Conservation (phyloP, 345 rosid genomes). For the Gossypium longicalyx region DNA sequence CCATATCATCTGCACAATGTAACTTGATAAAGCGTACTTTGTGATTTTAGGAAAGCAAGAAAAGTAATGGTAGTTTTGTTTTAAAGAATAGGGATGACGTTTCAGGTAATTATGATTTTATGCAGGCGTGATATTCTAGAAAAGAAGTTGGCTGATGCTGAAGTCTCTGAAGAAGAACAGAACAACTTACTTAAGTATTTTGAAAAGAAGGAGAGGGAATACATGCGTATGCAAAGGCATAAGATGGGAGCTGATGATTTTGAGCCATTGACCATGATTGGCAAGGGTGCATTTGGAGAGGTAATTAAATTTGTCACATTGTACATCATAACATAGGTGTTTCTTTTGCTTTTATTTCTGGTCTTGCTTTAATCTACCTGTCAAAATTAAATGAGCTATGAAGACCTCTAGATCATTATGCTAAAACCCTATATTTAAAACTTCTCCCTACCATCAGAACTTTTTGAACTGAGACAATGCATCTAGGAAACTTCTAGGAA, state of each 20-base stretch:
- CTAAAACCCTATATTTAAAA: neutral
- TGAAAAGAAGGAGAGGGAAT: constrained; percentile 95
- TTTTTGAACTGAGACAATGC: neutral
- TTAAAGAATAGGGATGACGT: constrained; percentile 4
- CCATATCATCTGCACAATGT: neutral
- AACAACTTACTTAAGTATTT: constrained; percentile 70
- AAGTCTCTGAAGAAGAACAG: constrained; percentile 95
- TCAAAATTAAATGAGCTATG: neutral
- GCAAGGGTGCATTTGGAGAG: constrained; percentile 99
- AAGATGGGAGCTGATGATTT: constrained; percentile 99
- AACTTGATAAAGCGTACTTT: neutral
- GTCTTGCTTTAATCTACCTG: neutral
- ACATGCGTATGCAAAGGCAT: constrained; percentile 95
- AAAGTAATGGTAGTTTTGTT: neutral
- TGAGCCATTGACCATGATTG: constrained; percentile 97
- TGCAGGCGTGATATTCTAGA: constrained; percentile 84
- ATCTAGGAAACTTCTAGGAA: neutral
- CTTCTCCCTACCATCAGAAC: neutral
- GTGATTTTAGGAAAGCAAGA: neutral
- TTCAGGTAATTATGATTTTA: constrained; percentile 19
- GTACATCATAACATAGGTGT: neutral
- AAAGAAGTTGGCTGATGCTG: constrained; percentile 97
- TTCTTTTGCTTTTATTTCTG: neutral
- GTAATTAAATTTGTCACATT: constrained; percentile 24
- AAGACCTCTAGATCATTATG: neutral